Conservation (phyloP, 2,329 filamentous ascomycete genomes). For the Esteya vermicola region DNA sequence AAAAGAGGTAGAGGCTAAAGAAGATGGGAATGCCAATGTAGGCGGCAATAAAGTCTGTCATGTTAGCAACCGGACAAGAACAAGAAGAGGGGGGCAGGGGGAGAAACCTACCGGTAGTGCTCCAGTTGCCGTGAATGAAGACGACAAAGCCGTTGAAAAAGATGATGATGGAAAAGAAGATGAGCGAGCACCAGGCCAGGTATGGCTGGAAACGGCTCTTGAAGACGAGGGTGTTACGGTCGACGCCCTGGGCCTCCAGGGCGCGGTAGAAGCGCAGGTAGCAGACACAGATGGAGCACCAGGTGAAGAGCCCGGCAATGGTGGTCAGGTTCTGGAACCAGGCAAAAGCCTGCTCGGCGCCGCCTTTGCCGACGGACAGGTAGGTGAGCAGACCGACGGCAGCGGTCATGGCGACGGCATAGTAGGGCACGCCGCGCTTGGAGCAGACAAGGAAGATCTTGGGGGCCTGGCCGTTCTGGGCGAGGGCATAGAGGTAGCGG, state of each 20-base stretch:
- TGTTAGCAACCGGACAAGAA: constrained; percentile 33
- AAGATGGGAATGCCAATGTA: constrained; percentile 53
- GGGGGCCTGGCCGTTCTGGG: constrained; percentile 44
- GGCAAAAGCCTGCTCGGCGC: constrained; percentile 28
- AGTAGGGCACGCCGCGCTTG: constrained; percentile 29
- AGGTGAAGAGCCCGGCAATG: constrained; percentile 56
- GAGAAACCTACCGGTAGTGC: constrained; percentile 3
- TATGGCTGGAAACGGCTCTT: constrained; percentile 54
- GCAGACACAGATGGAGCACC: constrained; percentile 51
- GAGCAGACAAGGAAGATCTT: constrained; percentile 45
- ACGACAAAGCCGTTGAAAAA: constrained; percentile 61
- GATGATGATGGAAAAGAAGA: constrained; percentile 53
- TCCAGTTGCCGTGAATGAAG: constrained; percentile 42
- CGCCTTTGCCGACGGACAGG: constrained; percentile 50
- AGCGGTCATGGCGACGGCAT: constrained; percentile 26
- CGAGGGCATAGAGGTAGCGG: constrained; percentile 44
- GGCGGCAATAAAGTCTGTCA: constrained; percentile 53
- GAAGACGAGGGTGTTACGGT: constrained; percentile 50
- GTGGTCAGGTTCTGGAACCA: constrained; percentile 29
- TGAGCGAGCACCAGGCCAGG: constrained; percentile 47
- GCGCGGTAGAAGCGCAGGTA: constrained; percentile 58
- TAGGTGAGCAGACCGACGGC: constrained; percentile 52
- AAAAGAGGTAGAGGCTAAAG: constrained; percentile 42
- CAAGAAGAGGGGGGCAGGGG: neutral
- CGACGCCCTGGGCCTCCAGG: constrained; percentile 48